Conservation (phyloP, 2,329 filamentous ascomycete species). For the Emmonsiellopsis sp. region DNA sequence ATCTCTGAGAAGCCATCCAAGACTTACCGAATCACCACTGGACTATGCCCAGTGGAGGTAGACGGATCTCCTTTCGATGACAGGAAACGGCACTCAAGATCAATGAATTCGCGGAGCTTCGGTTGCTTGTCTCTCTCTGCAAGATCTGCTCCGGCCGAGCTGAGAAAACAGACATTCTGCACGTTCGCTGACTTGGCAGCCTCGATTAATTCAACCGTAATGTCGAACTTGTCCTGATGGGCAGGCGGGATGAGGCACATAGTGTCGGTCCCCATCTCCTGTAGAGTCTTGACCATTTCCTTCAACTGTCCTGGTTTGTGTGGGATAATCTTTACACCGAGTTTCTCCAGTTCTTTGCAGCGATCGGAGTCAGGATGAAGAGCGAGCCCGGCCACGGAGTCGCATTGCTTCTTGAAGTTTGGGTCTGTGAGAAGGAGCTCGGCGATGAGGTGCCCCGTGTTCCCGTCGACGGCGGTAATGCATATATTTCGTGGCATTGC, state of each 20-base stretch:
- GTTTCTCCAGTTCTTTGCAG: constrained; percentile 32
- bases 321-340: constrained; percentile 36
- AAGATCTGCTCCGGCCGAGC: constrained; percentile 43
- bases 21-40: constrained; percentile 38
- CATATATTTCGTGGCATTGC: constrained; percentile 41
- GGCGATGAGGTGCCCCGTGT: constrained; percentile 44
- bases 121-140: constrained; percentile 43
- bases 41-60: constrained; percentile 33
- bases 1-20: not conserved
- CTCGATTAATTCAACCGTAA: constrained; percentile 37
- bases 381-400: constrained; percentile 32
- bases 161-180: constrained; percentile 40
- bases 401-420: constrained; percentile 36
- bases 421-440: constrained; percentile 39
- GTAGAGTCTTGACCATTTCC: constrained; percentile 31
- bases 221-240: constrained; percentile 38
- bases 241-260: constrained; percentile 44
- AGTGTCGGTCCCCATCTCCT: constrained; percentile 38
- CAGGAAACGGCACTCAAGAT: constrained; percentile 39
- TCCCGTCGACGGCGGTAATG: constrained; percentile 42
- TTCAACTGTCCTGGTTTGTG: constrained; percentile 35
- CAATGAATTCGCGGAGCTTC: constrained; percentile 42
- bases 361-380: constrained; percentile 28
- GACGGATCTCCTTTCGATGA: constrained; percentile 35
- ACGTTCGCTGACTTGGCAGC: constrained; percentile 39